Conservation (phyloP, 2,329 filamentous ascomycete species). For the Pseudocercospora eumusae region DNA sequence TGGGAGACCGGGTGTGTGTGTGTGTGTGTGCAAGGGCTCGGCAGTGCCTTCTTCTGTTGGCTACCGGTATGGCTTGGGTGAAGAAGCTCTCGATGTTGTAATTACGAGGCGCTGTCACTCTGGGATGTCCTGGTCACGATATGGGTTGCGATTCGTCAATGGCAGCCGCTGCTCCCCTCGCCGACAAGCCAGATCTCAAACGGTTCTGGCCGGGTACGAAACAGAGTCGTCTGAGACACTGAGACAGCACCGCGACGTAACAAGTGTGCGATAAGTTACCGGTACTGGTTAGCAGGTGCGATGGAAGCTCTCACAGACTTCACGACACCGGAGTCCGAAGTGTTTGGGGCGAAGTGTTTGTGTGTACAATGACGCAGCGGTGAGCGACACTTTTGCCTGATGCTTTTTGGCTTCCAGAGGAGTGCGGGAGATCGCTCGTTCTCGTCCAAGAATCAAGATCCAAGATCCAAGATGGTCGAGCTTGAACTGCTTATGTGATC, state of each 20-base stretch:
- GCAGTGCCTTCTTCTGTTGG: constrained; percentile 4
- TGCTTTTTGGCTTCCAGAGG: constrained; percentile 9
- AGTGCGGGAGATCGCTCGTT: constrained; percentile 20
- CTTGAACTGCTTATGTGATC: no score
- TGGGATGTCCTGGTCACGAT: constrained; percentile 15
- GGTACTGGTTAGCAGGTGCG: constrained; percentile 6
- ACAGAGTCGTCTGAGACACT: constrained; percentile 10
- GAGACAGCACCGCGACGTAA: constrained; percentile 11
- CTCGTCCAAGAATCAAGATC: no score
- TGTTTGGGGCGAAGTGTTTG: neutral
- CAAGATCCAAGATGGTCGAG: neutral
- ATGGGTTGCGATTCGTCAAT: constrained; percentile 2
- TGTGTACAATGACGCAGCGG: constrained; percentile 5
- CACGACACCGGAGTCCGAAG: constrained; percentile 2
- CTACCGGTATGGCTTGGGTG: neutral
- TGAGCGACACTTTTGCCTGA: neutral
- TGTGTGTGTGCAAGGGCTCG: neutral
- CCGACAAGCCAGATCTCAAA: constrained; percentile 11
- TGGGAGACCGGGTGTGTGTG: constrained; percentile 3
- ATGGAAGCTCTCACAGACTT: constrained; percentile 2
- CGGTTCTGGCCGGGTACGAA: constrained; percentile 17
- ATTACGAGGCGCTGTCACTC: constrained; percentile 22
- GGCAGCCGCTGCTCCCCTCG: constrained; percentile 2
- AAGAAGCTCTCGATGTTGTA: constrained; percentile 17
- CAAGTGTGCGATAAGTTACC: no score